phyloP scores from a whole-genome alignment of 805 yeast species.

The Suhomyces faveliae region DNA sequence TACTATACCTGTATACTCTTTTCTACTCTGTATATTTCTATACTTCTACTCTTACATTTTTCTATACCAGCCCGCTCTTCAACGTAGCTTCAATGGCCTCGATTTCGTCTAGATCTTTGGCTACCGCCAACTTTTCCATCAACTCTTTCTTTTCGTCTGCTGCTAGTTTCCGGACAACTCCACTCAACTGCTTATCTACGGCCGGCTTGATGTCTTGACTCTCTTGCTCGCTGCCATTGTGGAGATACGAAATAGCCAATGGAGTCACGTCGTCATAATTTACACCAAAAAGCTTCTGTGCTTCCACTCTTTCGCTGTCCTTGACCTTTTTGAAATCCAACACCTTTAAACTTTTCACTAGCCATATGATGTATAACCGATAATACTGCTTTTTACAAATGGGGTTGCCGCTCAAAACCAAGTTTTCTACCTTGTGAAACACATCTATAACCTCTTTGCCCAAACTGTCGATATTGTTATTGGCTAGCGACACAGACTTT shows the following conservation, averaged over 20 bases:
- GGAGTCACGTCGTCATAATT: conserved; percentile 18
- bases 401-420: conserved; percentile 61
- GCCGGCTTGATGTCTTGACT: conserved; percentile 14
- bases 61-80: conserved; percentile 13
- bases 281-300: conserved; percentile 42
- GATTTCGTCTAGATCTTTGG: conserved; percentile 72
- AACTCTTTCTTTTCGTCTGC: conserved; percentile 53
- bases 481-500: conserved; percentile 49
- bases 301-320: conserved; percentile 48
- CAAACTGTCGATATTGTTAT: conserved; percentile 50
- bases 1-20: too few relatives aligned
- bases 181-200: conserved; percentile 30
- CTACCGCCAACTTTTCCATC: conserved; percentile 53
- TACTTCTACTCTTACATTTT: too few relatives aligned
- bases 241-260: conserved; percentile 13
- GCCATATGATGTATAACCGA: conserved; percentile 57
- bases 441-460: conserved; percentile 28
- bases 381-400: conserved; percentile 52
- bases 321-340: conserved; percentile 69
- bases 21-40: neutral
- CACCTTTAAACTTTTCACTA: conserved; percentile 59
- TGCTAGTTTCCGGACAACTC: conserved; percentile 46
- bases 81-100: conserved; percentile 63
- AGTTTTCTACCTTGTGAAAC: conserved; percentile 43
- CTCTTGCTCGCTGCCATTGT: conserved; percentile 1